Conservation (phyloP, 495 filamentous ascomycete species). For the Penicillium lividum region DNA sequence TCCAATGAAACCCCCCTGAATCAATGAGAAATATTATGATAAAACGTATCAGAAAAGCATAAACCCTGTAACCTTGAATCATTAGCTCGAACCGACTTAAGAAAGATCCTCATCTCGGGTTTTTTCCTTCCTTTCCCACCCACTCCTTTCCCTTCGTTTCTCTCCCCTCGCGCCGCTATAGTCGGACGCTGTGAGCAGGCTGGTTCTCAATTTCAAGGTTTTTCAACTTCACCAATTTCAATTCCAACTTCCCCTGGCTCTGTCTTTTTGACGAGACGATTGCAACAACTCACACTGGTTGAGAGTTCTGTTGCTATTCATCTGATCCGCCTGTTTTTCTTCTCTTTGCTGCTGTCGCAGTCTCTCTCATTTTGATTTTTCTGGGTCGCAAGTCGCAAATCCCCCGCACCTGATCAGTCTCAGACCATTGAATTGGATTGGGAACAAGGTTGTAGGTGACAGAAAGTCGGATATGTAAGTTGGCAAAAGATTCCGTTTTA, state of each 20-base stretch:
- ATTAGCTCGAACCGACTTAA: background rate
- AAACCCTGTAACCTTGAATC: background rate
- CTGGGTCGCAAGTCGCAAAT: background rate
- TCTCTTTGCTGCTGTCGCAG: conserved; percentile 9
- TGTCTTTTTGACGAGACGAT: conserved; percentile 11
- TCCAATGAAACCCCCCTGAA: background rate
- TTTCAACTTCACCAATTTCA: conserved; percentile 15
- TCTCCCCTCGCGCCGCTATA: conserved; percentile 35
- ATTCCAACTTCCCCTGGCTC: conserved; percentile 19
- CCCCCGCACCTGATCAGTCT: background rate
- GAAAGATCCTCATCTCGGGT: conserved; percentile 12
- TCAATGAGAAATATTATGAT: too few species aligned
- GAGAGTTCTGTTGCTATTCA: conserved; percentile 21
- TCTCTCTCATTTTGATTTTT: background rate
- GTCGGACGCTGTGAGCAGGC: conserved; percentile 49
- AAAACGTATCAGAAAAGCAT: background rate
- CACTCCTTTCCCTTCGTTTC: conserved; percentile 23
- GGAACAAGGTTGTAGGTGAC: background rate
- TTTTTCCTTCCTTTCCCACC: conserved; percentile 19
- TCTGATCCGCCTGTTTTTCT: conserved; percentile 14
- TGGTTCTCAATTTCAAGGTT: conserved; percentile 28
- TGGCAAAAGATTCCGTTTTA: conserved; percentile 4
- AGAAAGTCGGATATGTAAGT: conserved; percentile 5
- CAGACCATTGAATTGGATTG: background rate
- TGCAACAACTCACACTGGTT: conserved; percentile 31